Evolutionary conservation across 129 eudicot species (phyloP).

Genomic region (Apium graveolens): DNA sequence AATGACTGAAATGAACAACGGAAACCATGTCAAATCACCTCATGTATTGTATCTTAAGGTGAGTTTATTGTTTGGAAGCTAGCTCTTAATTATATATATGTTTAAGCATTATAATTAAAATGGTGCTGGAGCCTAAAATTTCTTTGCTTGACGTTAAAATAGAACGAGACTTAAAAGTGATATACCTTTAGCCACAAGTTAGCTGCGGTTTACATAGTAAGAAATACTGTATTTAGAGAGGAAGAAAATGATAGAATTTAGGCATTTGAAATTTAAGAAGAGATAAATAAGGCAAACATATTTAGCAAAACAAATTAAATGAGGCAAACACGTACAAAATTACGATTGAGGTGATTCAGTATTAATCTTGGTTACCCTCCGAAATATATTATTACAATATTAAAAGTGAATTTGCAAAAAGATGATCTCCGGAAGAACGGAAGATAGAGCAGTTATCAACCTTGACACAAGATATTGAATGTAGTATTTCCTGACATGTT

Average conservation of each 20-base stretch:
- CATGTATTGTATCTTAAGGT: constrained; percentile 70
- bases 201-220: background rate
- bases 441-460: background rate
- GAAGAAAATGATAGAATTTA: background rate
- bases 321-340: too few relatives aligned
- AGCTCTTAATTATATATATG: background rate
- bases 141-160: background rate
- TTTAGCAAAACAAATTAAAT: too few relatives aligned
- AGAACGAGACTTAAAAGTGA: too few relatives aligned
- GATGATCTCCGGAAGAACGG: background rate
- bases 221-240: background rate
- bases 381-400: too few relatives aligned
- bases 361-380: background rate
- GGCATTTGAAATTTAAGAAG: too few relatives aligned
- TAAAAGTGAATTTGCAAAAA: background rate
- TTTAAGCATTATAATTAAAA: background rate
- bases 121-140: background rate
- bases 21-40: constrained; percentile 81
- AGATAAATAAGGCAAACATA: too few relatives aligned
- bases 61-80: constrained; percentile 6
- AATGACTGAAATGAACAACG: constrained; percentile 59
- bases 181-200: too few relatives aligned
- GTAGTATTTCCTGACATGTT: background rate
- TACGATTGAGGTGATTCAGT: too few relatives aligned
- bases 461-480: background rate